Evolutionary conservation across 495 filamentous ascomycete species (phyloP), one percentile per base, ranked within the genome.

Genomic region (Arthonia radiata): DNA sequence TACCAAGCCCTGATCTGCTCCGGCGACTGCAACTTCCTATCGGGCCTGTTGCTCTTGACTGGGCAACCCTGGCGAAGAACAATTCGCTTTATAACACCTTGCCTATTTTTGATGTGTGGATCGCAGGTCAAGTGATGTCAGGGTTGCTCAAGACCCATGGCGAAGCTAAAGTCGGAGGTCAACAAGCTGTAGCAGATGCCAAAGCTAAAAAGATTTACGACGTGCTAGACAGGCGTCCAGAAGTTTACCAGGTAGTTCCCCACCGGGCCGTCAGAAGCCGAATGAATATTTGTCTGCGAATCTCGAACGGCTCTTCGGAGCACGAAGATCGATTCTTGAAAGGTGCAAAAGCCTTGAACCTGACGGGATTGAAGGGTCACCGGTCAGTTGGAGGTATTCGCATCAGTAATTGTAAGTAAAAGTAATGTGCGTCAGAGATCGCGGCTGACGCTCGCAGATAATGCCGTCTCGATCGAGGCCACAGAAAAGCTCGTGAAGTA

Each of bases 41-140:
- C 19, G 69, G 71, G 2, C 74, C 74, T 2, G 59, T 77, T 5
- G 62, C 92, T 21, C 51, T 92, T 23, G 64, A 77, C 44, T 94
- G 81, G 46, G 61, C 72, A 25, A 72, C 61, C 0, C 64, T 76
- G 19, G 71, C 76, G 12, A 81, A 81, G 56, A 80, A 81, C 49
- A 80, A 80, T 53, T 78, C 68, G 34, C 56, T 94, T 28, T 91
- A 92, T 53, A 93, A 92, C 53, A 94, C 83, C 2, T 57, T 94
- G 15, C 77, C 75, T 33, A 92, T 94, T 38, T 91, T 93, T 48
- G 77, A 77, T 37, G 71, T 94, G 27, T 93, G 67, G 58, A 64
- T 94, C 30, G 77, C 79, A 13, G 74, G 77, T 15, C 62, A 76
- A 38, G 81, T 94, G 16, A 71, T 93, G 53, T 57, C 61, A 23